Base-by-base conservation (phyloP, 495 filamentous ascomycete genomes). In the Tuber brumale region DNA sequence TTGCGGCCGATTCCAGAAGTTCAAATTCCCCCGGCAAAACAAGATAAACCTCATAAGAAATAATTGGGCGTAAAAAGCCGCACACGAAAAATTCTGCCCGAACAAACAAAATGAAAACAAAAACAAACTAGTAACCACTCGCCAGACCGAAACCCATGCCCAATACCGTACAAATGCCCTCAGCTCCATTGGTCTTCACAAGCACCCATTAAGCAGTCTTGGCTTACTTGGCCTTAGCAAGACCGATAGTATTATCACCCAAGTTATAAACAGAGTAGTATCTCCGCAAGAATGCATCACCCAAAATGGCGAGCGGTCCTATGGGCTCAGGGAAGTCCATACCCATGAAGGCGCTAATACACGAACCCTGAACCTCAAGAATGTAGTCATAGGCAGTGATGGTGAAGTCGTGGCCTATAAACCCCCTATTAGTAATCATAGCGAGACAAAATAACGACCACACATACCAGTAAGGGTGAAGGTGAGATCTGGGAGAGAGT, bases 231-330 rank as follows among this genome's bases (percentile, higher is more conserved):
- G 95, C 87, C 87, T 91, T 89, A 79, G 95, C 96, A 82, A 99
- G 89, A 77, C 94, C 94, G 75, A 99, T 92, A 72, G 90, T 90
- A 82, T 90, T 88, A 86, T 92, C 91, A 75, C 92, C 93, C 57
- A 97, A 86, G 85, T 99, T 92, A 83, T 98, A 99, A 82, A 98
- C 92, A 76, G 93, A 97, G 89, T 98, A 99, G 90, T 92, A 99
- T 85, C 87, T 93, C 85, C 96, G 89, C 83, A 99, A 89, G 92
- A 99, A 99, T 70, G 96, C 92, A 85, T 99, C 96, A 81, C 96
- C 96, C 45, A 99, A 90, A 77, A 99, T 98, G 69, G 93, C 96
- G 72, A 99, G 88, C 75, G 96, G 96, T 23, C 96, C 95, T 76
- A 92, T 90, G 31, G 94, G 94, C 81, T 91, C 92, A 37, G 93